Conservation (phyloP, 495 filamentous ascomycete genomes). For the Talaromyces wortmannii region DNA sequence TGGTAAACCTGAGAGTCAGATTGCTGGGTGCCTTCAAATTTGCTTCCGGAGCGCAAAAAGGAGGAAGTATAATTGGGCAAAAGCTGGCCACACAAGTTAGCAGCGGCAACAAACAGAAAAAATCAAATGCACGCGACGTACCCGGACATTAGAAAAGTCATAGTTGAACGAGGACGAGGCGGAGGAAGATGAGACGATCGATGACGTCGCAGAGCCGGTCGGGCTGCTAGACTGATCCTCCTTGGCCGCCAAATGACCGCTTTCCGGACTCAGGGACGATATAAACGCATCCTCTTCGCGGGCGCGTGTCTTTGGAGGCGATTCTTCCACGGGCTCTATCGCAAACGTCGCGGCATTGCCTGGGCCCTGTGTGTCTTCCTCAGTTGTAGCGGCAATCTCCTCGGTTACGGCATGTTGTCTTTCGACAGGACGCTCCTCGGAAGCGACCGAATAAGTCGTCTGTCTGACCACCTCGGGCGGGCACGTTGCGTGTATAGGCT, state of each 20-base stretch:
- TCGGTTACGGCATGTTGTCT: constrained; percentile 15
- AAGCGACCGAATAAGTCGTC: constrained; percentile 32
- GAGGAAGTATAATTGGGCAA: constrained; percentile 60
- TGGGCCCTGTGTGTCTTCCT: background rate
- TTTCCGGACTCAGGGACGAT: constrained; percentile 26
- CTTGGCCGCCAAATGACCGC: constrained; percentile 14
- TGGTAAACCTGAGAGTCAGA: constrained; percentile 88
- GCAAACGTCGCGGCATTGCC: constrained; percentile 5
- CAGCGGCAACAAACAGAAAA: background rate
- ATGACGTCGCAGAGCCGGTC: constrained; percentile 13
- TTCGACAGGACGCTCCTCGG: constrained; percentile 14
- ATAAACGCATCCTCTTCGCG: constrained; percentile 27
- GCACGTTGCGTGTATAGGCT: constrained; percentile 47
- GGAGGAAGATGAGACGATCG: constrained; percentile 25
- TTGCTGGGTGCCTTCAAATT: constrained; percentile 83
- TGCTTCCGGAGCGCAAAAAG: constrained; percentile 80
- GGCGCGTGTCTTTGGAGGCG: constrained; percentile 1
- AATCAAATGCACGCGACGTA: constrained; percentile 25
- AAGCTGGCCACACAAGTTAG: constrained; percentile 23
- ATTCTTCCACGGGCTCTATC: constrained; percentile 17
- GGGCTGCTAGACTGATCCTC: constrained; percentile 12
- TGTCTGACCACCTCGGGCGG: constrained; percentile 47
- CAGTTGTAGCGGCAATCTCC: background rate
- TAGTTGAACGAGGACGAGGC: constrained; percentile 46
- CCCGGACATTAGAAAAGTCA: constrained; percentile 61